phyloP scores from a whole-genome alignment of 2,329 filamentous ascomycete genomes.

The Teratosphaeria pseudoeucalypti region DNA sequence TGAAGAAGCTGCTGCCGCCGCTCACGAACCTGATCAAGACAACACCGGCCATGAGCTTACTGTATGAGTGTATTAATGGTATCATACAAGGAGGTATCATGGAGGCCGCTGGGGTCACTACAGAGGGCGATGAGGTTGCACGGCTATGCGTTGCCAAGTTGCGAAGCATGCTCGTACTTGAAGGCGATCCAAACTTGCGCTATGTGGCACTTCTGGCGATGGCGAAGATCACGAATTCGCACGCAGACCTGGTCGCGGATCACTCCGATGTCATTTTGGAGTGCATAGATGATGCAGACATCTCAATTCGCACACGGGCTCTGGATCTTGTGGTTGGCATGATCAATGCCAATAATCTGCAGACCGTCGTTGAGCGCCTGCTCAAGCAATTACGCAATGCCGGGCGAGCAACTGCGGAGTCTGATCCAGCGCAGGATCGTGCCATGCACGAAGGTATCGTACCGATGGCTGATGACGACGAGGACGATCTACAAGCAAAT shows the following conservation, averaged over 20 bases:
- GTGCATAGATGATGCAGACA: conserved; percentile 90
- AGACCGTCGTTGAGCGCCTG: conserved; percentile 72
- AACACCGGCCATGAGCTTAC: conserved; percentile 91
- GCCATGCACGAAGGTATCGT: conserved; percentile 32
- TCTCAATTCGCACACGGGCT: conserved; percentile 88
- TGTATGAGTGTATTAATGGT: conserved; percentile 97
- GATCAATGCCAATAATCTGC: conserved; percentile 79
- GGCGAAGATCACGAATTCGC: conserved; percentile 83
- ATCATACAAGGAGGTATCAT: conserved; percentile 95
- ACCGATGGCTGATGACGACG: conserved; percentile 46
- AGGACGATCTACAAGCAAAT: conserved; percentile 46
- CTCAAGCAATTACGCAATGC: conserved; percentile 71
- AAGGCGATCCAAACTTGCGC: conserved; percentile 93
- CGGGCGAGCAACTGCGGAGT: conserved; percentile 42
- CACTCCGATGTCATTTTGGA: conserved; percentile 95
- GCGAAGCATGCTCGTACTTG: conserved; percentile 83
- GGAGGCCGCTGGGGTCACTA: conserved; percentile 65
- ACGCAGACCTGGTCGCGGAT: conserved; percentile 76
- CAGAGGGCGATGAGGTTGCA: conserved; percentile 84
- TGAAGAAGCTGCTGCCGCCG: conserved; percentile 83
- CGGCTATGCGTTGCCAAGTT: conserved; percentile 86
- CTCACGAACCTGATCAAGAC: conserved; percentile 88
- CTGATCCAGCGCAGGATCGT: conserved; percentile 37
- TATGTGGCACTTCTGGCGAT: conserved; percentile 93
- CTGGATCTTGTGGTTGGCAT: conserved; percentile 87